Conservation (phyloP, 331 rosid genomes). For the Cucumis variabilis region DNA sequence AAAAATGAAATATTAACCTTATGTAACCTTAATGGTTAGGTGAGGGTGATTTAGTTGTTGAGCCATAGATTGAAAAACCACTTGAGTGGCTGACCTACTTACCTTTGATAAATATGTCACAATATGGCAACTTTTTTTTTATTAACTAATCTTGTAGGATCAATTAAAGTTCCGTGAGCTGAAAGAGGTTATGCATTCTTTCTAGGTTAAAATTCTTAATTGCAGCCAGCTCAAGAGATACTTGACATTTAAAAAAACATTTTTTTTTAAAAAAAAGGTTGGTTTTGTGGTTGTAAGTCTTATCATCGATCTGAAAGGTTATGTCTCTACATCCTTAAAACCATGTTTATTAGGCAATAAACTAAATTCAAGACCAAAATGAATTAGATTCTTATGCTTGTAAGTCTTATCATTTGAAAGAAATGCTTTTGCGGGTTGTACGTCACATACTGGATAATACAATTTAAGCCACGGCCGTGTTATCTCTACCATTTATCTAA, state of each 20-base stretch:
- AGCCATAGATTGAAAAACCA: not conserved
- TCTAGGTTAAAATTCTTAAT: not conserved
- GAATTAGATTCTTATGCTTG: not conserved
- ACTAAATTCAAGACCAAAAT: not conserved
- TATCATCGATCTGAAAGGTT: too few relatives aligned
- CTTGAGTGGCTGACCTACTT: not conserved
- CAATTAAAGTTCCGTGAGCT: not conserved
- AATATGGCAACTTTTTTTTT: not conserved
- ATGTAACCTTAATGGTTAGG: not conserved
- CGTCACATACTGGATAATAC: not conserved
- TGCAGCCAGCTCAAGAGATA: constrained; percentile 3
- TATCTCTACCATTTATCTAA: too few relatives aligned
- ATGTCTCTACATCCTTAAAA: not conserved
- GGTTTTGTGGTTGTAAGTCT: too few relatives aligned
- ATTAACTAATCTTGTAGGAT: not conserved
- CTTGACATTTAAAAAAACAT: not conserved
- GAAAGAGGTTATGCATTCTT: not conserved
- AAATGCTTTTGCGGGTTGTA: not conserved
- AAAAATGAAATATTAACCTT: not conserved
- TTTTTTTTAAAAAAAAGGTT: too few relatives aligned
- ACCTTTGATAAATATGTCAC: constrained; percentile 8
- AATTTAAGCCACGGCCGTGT: too few relatives aligned
- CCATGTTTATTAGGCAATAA: not conserved
- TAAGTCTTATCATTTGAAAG: not conserved
- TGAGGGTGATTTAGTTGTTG: not conserved